Evolutionary conservation across 768 basidiomycete genomes (phyloP), one percentile per base, ranked within the genome.

Genomic region (Gelatoporia subvermispora): DNA sequence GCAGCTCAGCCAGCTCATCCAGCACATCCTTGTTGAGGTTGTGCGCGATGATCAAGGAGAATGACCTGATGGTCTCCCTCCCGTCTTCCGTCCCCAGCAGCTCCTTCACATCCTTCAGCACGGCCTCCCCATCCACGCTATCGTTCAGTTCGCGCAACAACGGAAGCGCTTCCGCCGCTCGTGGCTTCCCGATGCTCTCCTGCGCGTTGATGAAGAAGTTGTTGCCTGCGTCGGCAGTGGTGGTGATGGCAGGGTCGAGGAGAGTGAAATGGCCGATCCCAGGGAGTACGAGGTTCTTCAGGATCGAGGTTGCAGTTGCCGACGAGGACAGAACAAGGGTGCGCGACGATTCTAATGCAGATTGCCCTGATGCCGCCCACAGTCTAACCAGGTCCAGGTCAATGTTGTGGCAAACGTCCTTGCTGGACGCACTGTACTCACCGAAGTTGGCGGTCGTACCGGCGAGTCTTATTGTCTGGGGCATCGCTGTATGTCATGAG

Each of bases 251-350:
- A 20, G 77, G 68, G 60, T 94, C 93, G 50, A 96, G 79, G 64
- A 98, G 80, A 41, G 94, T 95, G 65, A 96, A 98, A 61, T 88
- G 82, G n/a, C 94, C 92, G 55, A 97, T 82, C 8, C 95, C 95
- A 2, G 96, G 96, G 8, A 98, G 80, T 35, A 98, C 93, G 52
- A 98, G 84, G 62, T 98, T 98, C 76, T 99, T 98, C 48, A 99
- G 76, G 56, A 90, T 81, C 41, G 90, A 85, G 25, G 93, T 90
- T 2, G 88, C 84, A 1, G 93, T 91, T 0, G 92, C 91, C 20
- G 84, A 82, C 0, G 74, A 85, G 35, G 84, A 85, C 49, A 97
- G 67, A 55, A 96, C 81, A 24, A 98, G 77, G 37, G 97, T 74
- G 41, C 85, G 79, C 11, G 93, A 77, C 2, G 82, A 75, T 66